Percentiles rank a stretch among this genome's conserved stretches.
These are phyloP conservation scores for Teratosphaeria destructans DNA, from an alignment of 2,329 filamentous ascomycete genomes.

Conservation along the genomic window DNA sequence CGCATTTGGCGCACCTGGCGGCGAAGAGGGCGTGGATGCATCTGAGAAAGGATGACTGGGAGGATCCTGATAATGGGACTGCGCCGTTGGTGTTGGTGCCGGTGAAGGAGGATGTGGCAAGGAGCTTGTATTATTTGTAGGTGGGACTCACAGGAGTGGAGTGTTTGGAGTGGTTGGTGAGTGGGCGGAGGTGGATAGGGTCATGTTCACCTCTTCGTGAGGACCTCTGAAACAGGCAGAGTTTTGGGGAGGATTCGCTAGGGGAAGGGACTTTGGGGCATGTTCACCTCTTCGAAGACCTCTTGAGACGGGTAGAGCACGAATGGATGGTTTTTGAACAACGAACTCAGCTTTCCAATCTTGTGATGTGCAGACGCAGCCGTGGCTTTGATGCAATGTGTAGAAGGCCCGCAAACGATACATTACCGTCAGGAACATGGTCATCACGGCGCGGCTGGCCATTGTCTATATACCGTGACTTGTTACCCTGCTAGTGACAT, in stretches of 20 bases:
- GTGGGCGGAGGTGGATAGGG: neutral
- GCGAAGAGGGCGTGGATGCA: slow-evolving; percentile 6
- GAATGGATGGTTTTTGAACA: neutral
- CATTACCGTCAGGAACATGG: too few relatives aligned
- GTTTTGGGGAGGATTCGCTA: too few relatives aligned
- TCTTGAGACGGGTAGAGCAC: neutral
- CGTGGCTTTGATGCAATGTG: too few relatives aligned
- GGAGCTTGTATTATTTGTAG: neutral
- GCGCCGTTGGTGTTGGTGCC: neutral
- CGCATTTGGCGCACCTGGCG: slow-evolving; percentile 6
- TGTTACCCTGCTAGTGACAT: too few relatives aligned
- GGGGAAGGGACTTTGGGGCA: too few relatives aligned
- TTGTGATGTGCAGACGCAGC: too few relatives aligned
- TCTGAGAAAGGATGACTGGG: neutral
- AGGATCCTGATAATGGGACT: neutral
- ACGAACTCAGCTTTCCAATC: too few relatives aligned
- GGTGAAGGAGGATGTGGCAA: slow-evolving; percentile 1
- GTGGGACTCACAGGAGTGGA: neutral
- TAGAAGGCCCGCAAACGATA: too few relatives aligned
- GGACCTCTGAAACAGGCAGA: neutral
- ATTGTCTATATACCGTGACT: too few relatives aligned
- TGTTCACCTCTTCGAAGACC: too few relatives aligned
- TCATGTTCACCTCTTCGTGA: neutral
- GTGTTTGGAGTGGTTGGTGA: neutral
- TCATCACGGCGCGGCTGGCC: too few relatives aligned